Percentiles rank a stretch among this genome's conserved stretches.
phyloP scores from a whole-genome alignment of 306 rosid genomes.

The Acacia confusa region DNA sequence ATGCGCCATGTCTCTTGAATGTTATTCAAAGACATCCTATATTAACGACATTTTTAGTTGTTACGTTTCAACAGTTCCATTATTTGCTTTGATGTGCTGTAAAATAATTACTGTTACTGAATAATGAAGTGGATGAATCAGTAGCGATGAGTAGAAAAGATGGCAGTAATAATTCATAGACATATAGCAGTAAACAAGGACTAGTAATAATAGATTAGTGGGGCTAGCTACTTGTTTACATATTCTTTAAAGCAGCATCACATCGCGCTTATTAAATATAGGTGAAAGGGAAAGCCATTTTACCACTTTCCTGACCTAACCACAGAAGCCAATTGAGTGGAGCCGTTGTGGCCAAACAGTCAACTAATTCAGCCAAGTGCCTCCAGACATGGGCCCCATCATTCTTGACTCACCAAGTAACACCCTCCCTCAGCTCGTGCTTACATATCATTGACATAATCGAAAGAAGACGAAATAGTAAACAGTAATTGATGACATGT shows the following conservation, averaged over 20 bases:
- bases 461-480: background rate
- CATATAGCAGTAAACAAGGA: too few relatives aligned
- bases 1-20: too few relatives aligned
- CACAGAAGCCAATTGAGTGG: too few relatives aligned
- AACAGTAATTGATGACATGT: background rate
- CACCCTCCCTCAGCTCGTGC: background rate
- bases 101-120: too few relatives aligned
- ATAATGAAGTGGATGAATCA: too few relatives aligned
- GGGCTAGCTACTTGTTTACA: background rate
- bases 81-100: too few relatives aligned
- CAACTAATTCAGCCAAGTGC: background rate
- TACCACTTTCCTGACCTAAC: background rate
- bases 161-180: too few relatives aligned
- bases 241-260: background rate
- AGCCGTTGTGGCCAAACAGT: background rate
- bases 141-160: too few relatives aligned
- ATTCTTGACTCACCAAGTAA: background rate
- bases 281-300: background rate
- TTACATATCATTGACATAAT: background rate
- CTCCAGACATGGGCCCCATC: background rate
- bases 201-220: background rate
- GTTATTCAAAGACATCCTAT: too few relatives aligned
- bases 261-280: background rate
- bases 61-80: too few relatives aligned
- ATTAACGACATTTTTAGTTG: too few relatives aligned